Evolutionary conservation across 345 rosid species (phyloP).

Genomic region (Kernera saxatilis): DNA sequence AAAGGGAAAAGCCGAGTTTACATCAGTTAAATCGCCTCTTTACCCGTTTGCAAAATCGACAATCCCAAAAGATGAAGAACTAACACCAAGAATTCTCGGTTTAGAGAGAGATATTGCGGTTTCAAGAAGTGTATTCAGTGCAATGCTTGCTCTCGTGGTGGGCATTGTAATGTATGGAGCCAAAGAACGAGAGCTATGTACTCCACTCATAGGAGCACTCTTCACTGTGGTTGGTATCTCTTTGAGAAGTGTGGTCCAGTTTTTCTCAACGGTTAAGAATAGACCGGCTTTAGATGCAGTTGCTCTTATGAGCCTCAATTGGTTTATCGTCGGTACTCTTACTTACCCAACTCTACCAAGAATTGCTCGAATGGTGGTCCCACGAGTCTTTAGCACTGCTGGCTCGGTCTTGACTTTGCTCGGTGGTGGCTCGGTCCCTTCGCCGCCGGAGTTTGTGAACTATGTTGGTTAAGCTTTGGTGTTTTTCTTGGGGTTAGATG

Average conservation of each 20-base stretch:
- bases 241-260: conserved; percentile 55
- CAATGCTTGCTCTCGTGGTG: conserved; percentile 52
- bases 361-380: conserved; percentile 39
- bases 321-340: conserved; percentile 77
- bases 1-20: conserved; percentile 28
- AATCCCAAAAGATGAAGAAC: conserved; percentile 24
- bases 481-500: too few species aligned
- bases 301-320: conserved; percentile 74
- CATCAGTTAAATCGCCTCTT: conserved; percentile 25
- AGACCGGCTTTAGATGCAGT: conserved; percentile 74
- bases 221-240: conserved; percentile 73
- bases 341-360: conserved; percentile 62
- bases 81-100: conserved; percentile 15
- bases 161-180: conserved; percentile 63
- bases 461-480: conserved; percentile 14
- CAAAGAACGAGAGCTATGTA: conserved; percentile 47
- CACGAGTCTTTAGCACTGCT: neutral
- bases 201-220: conserved; percentile 75
- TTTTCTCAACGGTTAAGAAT: conserved; percentile 58
- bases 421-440: conserved; percentile 4
- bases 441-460: neutral
- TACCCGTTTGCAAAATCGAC: conserved; percentile 23
- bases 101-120: conserved; percentile 47
- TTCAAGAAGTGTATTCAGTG: conserved; percentile 57
- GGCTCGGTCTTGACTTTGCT: conserved; percentile 8